Base-by-base conservation (phyloP, 2,329 filamentous ascomycete species). In the Fusarium annulatum region DNA sequence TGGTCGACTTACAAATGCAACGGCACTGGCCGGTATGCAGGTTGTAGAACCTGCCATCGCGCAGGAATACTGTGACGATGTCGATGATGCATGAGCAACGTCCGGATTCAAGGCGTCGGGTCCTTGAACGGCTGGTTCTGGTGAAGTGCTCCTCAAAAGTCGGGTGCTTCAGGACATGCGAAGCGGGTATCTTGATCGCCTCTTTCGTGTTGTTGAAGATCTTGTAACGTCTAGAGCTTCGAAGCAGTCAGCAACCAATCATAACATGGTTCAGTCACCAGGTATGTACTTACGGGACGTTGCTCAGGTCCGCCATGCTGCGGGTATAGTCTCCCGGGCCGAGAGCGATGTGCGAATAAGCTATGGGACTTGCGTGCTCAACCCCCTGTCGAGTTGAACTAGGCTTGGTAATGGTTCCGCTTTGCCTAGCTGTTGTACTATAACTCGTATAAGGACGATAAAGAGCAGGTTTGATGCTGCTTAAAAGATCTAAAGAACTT, bases 321-420 rank as follows among this genome's bases (percentile, higher is more conserved):
- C 46, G 57, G 34, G 36, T 53, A 34, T 18, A 23, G n/a, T 16
- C 30, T 42, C 30, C 46, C 57, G 36, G 28, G n/a, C 21, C 36
- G 12, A 26, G 7, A 34, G 12, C 46, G n/a, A 53, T 56, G 38
- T 42, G 38, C 36, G 19, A 53, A 61, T 43, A 43, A 36, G 48
- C 48, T 56, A 55, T 56, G 48, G n/a, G 36, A 34, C 28, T 61
- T 61, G 48, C 58, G 48, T 61, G 58, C 58, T 56, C 38, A 16
- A 43, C 5, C 30, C 48, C 58, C 36, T 53, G 57, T 61, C n/a
- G 16, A 21, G 28, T 19, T 36, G 51, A 26, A 34, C 38, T 33
- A 16, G 48, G n/a, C 18, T 43, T 42, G 46, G 36, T 55, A 26
- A 55, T 26, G 26, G 57, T 28, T 61, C 57, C 36, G 56, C 34